Base-by-base conservation (phyloP, 2,329 filamentous ascomycete species). In the Verruconis gallopava region DNA sequence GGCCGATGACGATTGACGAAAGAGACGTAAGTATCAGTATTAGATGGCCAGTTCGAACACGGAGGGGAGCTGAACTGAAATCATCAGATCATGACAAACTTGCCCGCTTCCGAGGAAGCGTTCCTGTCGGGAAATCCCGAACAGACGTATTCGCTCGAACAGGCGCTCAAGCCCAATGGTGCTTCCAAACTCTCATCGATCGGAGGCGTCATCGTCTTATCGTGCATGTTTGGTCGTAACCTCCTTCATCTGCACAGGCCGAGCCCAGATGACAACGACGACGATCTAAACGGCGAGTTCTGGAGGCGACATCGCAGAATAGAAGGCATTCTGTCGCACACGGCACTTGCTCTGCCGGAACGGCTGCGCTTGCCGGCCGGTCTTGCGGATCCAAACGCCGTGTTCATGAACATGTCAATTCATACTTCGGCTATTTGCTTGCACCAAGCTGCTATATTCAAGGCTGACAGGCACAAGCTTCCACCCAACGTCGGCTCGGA, bases 391-490 rank as follows among this genome's bases (percentile, higher is more conserved):
- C 73, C 86, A 3, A 96, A 95, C 49, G 77, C 89, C 42, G 77
- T 96, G 3, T 96, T 95, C 57, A 77, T 83, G 44, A 96, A 96
- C 53, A 94, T 98, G 85, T 86, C 84, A 55, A 85, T 98, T 21
- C 88, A 96, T 57, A 94, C 91, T 0, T 93, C 88, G 1, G 86
- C 85, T 1, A 96, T 98, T 42, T 96, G 89, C 58, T 67, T 98
- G n/a, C 91, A 98, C 55, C 91, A 98, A 63, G 91, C 89, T 2
- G 91, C 91, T 19, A 96, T 98, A 15, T 95, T 89, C 71, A 96
- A 95, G 58, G 86, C 88, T 0, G 89, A 96, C 53, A 91, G 86
- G 62, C 81, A 94, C 59, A 75, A 77, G 41, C 66, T 95, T 46
- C 79, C 85, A 1, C 66, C 73, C 1, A 79, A 81, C 14, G 79